phyloP scores from a whole-genome alignment of 1,139 yeast species.

The Candida sp. region DNA sequence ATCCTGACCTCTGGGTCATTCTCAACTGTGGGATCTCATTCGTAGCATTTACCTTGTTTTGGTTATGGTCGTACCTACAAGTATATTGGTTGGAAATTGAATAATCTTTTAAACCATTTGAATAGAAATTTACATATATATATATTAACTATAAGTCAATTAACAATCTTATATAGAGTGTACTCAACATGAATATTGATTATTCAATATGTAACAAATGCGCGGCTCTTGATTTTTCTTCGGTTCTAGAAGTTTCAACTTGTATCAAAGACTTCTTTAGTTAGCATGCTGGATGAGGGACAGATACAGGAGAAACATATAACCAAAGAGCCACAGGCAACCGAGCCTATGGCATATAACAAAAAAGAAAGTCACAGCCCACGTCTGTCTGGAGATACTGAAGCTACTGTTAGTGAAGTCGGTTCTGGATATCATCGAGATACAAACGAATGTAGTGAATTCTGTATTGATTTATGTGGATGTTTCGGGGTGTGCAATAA shows the following conservation, averaged over 20 bases:
- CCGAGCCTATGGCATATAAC: background rate
- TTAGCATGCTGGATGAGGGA: background rate
- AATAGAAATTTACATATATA: too few relatives aligned
- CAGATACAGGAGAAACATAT: background rate
- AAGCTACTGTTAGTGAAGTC: constrained; percentile 18
- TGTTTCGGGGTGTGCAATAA: constrained; percentile 42
- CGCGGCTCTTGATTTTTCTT: background rate
- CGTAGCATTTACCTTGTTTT: constrained; percentile 70
- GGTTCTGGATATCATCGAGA: constrained; percentile 35
- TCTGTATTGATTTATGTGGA: constrained; percentile 33
- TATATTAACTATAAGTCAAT: too few relatives aligned
- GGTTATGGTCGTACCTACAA: constrained; percentile 71
- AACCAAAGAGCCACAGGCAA: background rate
- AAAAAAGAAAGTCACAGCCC: background rate
- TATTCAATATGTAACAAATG: background rate
- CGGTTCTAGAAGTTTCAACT: background rate
- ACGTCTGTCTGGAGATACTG: constrained; percentile 3
- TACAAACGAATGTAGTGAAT: constrained; percentile 41
- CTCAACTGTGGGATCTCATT: constrained; percentile 72
- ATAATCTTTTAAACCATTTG: background rate
- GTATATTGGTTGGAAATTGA: constrained; percentile 15
- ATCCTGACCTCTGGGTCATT: constrained; percentile 87
- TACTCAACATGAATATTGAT: background rate
- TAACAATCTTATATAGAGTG: background rate
- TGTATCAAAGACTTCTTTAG: background rate